Evolutionary conservation across 2,329 filamentous ascomycete genomes (phyloP), one percentile per base, ranked within the genome.

Genomic region (Sporothrix variecibatus): DNA sequence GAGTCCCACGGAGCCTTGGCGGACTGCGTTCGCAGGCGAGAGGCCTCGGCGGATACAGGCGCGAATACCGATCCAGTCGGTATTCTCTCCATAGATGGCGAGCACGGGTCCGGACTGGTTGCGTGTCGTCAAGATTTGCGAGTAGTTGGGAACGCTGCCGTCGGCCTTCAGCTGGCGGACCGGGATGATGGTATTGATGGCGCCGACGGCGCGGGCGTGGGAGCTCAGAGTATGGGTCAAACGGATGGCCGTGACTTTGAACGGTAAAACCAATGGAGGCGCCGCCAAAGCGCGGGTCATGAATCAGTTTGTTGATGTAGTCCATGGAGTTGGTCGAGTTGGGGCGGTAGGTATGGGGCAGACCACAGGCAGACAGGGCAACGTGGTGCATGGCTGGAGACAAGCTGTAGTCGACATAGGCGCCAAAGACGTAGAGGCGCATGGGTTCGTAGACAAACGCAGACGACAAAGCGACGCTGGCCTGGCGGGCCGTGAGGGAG

Each of bases 331-430:
- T 83, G 51, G 90, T 90, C 76, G 90, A 87, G 56, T 88, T 85
- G n/a, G 88, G 87, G 58, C 86, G 83, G 78, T 91, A 93, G 4
- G 85, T 85, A 78, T 94, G 91, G 2, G 88, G 89, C 87, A 94
- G 89, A 15, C 90, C 91, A 74, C 89, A 90, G 26, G 86, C 86
- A 70, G 87, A 84, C 78, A 91, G 93, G 12, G 91, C 91, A 8
- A 90, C 88, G 75, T 89, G 90, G 79, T 94, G 91, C 91, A 94
- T 93, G 11, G 89, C 89, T 0, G 92, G 92, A 0, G 91, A 93
- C 53, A 93, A 83, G 74, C 90, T 93, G 82, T 92, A 93, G 62
- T 87, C 88, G 38, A 92, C 88, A 75, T 89, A 90, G 53, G 87
- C 89, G 28, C 92, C 92, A 58, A 93, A 86, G 72, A 92, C 89